These are phyloP conservation scores for Galium porrigens DNA, from an alignment of 305 asterid species.

Conservation along the genomic window DNA sequence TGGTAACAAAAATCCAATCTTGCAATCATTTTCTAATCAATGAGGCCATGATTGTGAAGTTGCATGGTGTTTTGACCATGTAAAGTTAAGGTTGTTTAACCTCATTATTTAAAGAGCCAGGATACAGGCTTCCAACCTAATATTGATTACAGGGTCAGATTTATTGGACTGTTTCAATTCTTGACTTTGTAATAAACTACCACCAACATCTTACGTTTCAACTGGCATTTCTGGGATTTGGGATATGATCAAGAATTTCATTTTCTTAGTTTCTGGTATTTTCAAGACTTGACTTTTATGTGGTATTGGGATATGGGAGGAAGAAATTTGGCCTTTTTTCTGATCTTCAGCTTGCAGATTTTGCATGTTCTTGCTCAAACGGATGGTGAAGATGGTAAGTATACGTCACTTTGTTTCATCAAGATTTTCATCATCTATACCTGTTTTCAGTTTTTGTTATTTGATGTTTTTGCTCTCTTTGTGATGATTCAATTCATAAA, in stretches of 20 bases:
- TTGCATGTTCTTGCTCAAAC: conserved; percentile 29
- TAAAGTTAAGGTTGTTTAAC: not conserved
- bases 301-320: conserved; percentile 29
- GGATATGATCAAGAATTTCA: not conserved
- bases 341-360: conserved; percentile 30
- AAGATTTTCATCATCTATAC: not conserved
- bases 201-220: not conserved
- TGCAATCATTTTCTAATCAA: not conserved
- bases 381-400: conserved; percentile 43
- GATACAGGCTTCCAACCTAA: not conserved
- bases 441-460: not conserved
- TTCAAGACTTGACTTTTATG: not conserved
- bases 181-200: conserved; percentile 2
- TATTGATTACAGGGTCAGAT: conserved; percentile 2
- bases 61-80: conserved; percentile 9
- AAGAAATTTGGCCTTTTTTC: conserved; percentile 20
- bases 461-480: not conserved
- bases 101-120: not conserved
- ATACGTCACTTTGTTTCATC: too few species aligned
- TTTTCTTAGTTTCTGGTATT: not conserved
- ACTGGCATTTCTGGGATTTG: conserved; percentile 6
- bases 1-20: not conserved
- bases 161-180: conserved; percentile 8
- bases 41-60: not conserved
- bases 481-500: not conserved